These are phyloP conservation scores for Limnomonas spitsbergensis DNA, from an alignment of 139 green algal species.

Conservation along the genomic window DNA sequence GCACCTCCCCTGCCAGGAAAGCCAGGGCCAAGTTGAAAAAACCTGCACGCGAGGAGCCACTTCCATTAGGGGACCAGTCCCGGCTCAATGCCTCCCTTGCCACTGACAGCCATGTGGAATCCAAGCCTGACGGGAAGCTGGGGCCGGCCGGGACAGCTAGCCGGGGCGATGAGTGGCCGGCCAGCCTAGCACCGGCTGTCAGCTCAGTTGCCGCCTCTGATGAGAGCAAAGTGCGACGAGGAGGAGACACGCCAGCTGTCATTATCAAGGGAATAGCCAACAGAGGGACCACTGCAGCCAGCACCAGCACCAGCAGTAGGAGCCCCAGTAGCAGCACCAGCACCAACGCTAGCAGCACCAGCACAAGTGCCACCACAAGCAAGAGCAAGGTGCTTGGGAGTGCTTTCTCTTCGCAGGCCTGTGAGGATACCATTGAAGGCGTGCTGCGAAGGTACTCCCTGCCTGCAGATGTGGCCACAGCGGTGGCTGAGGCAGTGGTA, in stretches of 20 bases:
- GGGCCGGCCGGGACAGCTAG: background rate
- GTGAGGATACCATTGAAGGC: background rate
- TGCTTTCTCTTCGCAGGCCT: no score
- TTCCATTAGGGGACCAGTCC: no score
- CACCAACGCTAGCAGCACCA: background rate
- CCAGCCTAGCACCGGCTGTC: background rate
- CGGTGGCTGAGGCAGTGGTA: background rate
- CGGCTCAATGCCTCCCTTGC: no score
- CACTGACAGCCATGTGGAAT: no score
- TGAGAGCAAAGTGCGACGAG: background rate
- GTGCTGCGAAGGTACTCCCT: background rate
- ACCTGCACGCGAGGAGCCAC: no score
- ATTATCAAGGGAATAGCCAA: no score
- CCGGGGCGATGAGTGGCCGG: no score
- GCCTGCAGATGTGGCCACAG: conserved; percentile 1
- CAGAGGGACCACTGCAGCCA: no score
- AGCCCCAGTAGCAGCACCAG: background rate
- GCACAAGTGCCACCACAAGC: background rate
- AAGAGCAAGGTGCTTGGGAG: background rate
- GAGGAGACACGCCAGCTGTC: no score
- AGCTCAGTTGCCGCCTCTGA: background rate
- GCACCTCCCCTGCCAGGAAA: background rate
- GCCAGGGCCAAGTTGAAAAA: no score
- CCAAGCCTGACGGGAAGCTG: no score
- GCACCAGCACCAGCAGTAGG: background rate